A percentile compares a stretch with the other conserved stretches of the same genome.
Conservation (phyloP, 129 eudicot genomes). For the Pseudognaphalium luteoalbum region DNA sequence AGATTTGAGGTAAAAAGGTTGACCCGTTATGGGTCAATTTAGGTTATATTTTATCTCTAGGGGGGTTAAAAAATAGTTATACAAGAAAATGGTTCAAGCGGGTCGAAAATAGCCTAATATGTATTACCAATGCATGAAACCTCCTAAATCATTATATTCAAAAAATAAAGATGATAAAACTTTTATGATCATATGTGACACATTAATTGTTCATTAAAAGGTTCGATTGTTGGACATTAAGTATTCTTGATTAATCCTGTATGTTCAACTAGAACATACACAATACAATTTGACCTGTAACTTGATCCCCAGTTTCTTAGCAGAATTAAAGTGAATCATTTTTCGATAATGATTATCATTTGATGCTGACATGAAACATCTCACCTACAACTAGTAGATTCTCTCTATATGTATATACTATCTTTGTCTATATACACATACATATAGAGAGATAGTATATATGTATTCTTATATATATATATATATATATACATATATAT, state of each 20-base stretch:
- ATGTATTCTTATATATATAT: background rate
- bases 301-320: background rate
- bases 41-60: background rate
- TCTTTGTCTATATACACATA: constrained; percentile 7
- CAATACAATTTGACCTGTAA: background rate
- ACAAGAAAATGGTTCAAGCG: background rate
- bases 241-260: background rate
- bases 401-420: constrained; percentile 31
- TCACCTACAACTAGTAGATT: constrained; percentile 69
- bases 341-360: constrained; percentile 1
- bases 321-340: constrained; percentile 11
- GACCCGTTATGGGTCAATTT: background rate
- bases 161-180: background rate
- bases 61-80: background rate
- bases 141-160: background rate
- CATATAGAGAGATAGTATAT: background rate
- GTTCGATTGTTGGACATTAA: background rate
- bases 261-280: background rate
- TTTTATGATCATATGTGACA: background rate
- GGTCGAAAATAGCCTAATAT: background rate
- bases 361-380: constrained; percentile 69
- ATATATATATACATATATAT: background rate
- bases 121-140: background rate
- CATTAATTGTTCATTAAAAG: background rate
- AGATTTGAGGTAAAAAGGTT: background rate